phyloP scores from a whole-genome alignment of 2,329 filamentous ascomycete species.

The Fusarium circinatum region DNA sequence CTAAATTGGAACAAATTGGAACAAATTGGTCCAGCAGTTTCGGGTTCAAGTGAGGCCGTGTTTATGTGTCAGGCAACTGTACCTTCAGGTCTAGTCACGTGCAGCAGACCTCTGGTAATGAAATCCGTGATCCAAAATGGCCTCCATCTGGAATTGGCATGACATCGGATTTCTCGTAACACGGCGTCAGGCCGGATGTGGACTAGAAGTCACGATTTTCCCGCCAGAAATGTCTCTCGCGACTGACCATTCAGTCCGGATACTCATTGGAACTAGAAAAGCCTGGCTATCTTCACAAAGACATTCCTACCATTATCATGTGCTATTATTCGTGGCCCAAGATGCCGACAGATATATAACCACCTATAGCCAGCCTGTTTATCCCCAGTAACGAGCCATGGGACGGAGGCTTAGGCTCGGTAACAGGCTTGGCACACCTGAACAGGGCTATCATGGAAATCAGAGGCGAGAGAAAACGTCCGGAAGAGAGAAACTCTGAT shows the following conservation, averaged over 20 bases:
- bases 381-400: conserved; percentile 1
- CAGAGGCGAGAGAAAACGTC: not conserved
- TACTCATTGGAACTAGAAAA: conserved; percentile 29
- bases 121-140: not conserved
- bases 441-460: not conserved
- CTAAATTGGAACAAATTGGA: conserved; percentile 4
- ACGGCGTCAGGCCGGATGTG: not conserved
- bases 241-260: conserved; percentile 27
- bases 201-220: not conserved
- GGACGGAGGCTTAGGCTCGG: conserved; percentile 18
- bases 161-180: not conserved
- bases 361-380: not conserved
- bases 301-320: conserved; percentile 1
- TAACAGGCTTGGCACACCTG: conserved; percentile 28
- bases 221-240: not conserved
- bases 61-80: not conserved
- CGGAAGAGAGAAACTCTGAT: not conserved
- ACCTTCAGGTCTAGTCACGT: conserved; percentile 1
- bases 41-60: not conserved
- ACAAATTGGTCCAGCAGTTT: conserved; percentile 9
- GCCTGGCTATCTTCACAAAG: conserved; percentile 6
- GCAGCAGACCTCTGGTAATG: not conserved
- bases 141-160: not conserved
- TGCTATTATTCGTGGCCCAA: conserved; percentile 2
- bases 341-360: conserved; percentile 1